Percentiles rank a stretch among this genome's conserved stretches.
These are phyloP conservation scores for Diospyros kaki DNA, from an alignment of 148 eudicot genomes.

Conservation along the genomic window DNA sequence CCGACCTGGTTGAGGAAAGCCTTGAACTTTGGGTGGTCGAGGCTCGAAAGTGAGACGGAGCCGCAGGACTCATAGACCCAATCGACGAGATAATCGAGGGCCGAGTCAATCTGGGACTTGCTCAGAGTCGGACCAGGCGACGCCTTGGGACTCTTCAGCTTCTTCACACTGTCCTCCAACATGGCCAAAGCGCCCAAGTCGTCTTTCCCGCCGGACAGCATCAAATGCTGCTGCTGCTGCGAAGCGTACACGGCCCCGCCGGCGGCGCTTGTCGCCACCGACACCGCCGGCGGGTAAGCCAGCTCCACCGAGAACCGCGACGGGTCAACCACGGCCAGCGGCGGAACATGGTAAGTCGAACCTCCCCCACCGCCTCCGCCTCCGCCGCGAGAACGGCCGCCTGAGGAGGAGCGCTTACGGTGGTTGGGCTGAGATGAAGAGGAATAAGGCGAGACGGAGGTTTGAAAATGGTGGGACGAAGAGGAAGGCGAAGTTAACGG, in stretches of 20 bases:
- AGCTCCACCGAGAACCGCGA: slow-evolving; percentile 44
- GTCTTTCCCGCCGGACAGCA: slow-evolving; percentile 70
- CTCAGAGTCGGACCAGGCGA: slow-evolving; percentile 58
- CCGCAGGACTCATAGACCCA: slow-evolving; percentile 93
- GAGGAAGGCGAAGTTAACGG: slow-evolving; percentile 14
- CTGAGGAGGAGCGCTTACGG: slow-evolving; percentile 55
- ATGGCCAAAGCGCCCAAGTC: slow-evolving; percentile 67
- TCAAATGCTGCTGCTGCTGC: slow-evolving; percentile 39
- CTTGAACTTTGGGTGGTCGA: slow-evolving; percentile 82
- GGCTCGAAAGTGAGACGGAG: slow-evolving; percentile 64
- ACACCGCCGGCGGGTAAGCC: slow-evolving; percentile 35
- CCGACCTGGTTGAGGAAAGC: slow-evolving; percentile 78
- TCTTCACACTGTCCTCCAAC: slow-evolving; percentile 90
- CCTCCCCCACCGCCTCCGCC: neutral
- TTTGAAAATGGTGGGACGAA: slow-evolving; percentile 15
- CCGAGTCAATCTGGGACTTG: slow-evolving; percentile 60
- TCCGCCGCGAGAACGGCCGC: slow-evolving; percentile 23
- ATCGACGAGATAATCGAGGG: slow-evolving; percentile 61
- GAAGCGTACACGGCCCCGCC: slow-evolving; percentile 12
- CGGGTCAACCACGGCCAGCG: slow-evolving; percentile 61
- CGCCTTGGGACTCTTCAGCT: slow-evolving; percentile 73
- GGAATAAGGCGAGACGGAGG: no score
- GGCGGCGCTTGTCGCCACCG: slow-evolving; percentile 22
- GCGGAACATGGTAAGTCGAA: slow-evolving; percentile 33
- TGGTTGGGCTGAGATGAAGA: no score